phyloP scores from a whole-genome alignment of 2,329 filamentous ascomycete genomes.

The Stylonectria norvegica region DNA sequence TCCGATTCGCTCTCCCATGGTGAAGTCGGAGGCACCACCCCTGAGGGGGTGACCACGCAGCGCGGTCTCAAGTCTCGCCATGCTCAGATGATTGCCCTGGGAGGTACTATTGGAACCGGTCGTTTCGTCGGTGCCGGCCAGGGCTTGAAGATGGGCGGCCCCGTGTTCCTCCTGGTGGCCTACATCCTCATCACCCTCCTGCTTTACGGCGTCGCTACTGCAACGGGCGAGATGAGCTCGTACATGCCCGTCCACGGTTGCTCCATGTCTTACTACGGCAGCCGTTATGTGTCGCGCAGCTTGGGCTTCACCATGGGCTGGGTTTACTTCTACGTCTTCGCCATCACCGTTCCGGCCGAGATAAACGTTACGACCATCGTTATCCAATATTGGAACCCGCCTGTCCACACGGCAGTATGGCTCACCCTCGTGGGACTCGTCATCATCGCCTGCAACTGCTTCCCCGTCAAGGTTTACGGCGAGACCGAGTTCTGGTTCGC shows the following conservation, averaged over 20 bases:
- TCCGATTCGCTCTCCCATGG: conserved; percentile 5
- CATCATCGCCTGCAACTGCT: conserved; percentile 38
- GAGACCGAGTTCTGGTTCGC: conserved; percentile 53
- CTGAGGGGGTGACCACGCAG: conserved; percentile 1
- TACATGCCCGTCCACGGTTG: conserved; percentile 1
- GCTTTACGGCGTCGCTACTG: neutral
- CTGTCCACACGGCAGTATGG: conserved; percentile 27
- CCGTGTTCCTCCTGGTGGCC: neutral
- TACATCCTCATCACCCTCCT: neutral
- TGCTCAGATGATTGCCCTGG: conserved; percentile 2
- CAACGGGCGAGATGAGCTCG: neutral
- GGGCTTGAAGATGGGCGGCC: neutral
- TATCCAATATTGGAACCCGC: conserved; percentile 42
- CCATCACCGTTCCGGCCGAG: conserved; percentile 47
- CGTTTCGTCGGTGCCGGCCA: conserved; percentile 2
- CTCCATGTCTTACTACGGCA: conserved; percentile 5
- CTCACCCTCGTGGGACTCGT: conserved; percentile 37
- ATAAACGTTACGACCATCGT: conserved; percentile 45
- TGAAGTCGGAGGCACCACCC: conserved; percentile 5
- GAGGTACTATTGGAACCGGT: conserved; percentile 2
- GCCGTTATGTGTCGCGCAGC: conserved; percentile 8
- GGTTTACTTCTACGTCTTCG: conserved; percentile 52
- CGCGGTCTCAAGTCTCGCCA: conserved; percentile 2
- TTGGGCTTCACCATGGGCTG: conserved; percentile 47
- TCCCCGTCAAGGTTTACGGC: conserved; percentile 46